A percentile compares a stretch with the other conserved stretches of the same genome.
phyloP scores from a whole-genome alignment of 2,329 filamentous ascomycete species.

The Ceratocystis eucalypticola region DNA sequence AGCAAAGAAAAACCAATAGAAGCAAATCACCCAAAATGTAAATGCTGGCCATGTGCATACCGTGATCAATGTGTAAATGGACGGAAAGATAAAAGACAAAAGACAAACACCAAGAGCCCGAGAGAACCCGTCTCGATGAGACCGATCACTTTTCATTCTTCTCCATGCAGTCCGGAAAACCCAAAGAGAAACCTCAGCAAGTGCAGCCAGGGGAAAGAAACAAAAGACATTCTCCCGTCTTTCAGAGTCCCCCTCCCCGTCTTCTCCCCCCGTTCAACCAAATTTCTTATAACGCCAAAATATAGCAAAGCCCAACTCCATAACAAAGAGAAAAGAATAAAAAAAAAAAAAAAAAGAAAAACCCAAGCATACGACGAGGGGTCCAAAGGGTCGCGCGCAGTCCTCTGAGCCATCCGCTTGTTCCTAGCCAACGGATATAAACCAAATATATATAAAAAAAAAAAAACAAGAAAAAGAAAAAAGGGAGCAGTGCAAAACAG shows the following conservation, averaged over 20 bases:
- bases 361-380: background rate
- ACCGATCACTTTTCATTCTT: conserved; percentile 16
- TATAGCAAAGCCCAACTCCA: conserved; percentile 4
- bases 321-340: background rate
- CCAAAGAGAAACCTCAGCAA: background rate
- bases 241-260: background rate
- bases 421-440: background rate
- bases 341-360: background rate
- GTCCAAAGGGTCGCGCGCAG: background rate
- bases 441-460: conserved; percentile 9
- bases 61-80: background rate
- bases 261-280: background rate
- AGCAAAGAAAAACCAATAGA: background rate
- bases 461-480: conserved; percentile 12
- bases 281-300: background rate
- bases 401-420: background rate
- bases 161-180: conserved; percentile 19
- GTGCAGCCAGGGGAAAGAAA: background rate
- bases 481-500: conserved; percentile 11
- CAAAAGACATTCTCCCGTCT: background rate
- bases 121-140: conserved; percentile 3
- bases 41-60: background rate
- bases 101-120: conserved; percentile 21
- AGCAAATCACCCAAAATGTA: conserved; percentile 1
- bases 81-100: conserved; percentile 20